Percentiles rank a stretch among this genome's conserved stretches.
Evolutionary conservation across 2,329 filamentous ascomycete species (phyloP).

Genomic region (Kalmusia sp.): DNA sequence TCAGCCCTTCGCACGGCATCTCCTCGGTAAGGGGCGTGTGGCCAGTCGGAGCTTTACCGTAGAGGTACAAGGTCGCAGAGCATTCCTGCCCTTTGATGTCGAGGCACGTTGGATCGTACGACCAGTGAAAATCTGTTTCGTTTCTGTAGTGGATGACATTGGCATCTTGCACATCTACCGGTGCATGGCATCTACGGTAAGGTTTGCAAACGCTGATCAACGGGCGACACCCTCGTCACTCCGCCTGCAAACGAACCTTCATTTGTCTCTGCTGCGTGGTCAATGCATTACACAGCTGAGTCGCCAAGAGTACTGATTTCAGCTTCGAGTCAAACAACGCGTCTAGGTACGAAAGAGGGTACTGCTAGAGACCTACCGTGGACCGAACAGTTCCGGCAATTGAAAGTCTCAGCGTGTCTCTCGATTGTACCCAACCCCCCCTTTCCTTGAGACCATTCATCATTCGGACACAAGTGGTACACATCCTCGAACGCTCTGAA

Average conservation of each 20-base stretch:
- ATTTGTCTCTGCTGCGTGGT: constrained; percentile 16
- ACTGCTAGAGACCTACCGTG: constrained; percentile 4
- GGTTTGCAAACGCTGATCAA: too few relatives aligned
- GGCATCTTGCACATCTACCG: neutral
- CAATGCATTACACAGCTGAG: constrained; percentile 32
- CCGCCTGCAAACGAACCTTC: constrained; percentile 2
- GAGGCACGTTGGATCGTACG: constrained; percentile 8
- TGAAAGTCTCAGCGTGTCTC: constrained; percentile 11
- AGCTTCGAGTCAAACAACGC: constrained; percentile 1
- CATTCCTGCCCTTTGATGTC: neutral
- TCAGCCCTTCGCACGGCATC: constrained; percentile 5
- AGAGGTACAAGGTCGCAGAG: constrained; percentile 9
- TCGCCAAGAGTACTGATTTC: constrained; percentile 14
- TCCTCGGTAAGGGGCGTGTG: constrained; percentile 13
- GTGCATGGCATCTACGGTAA: too few relatives aligned
- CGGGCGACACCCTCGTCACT: neutral
- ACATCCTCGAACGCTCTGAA: constrained; percentile 5
- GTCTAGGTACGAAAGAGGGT: neutral
- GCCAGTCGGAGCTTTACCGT: constrained; percentile 23
- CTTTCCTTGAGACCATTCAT: constrained; percentile 5
- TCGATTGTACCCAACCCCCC: constrained; percentile 9
- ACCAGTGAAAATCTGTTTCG: constrained; percentile 7
- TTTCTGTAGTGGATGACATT: constrained; percentile 1
- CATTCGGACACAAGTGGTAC: neutral
- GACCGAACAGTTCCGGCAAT: constrained; percentile 2